Evolutionary conservation across 139 green algal species (phyloP), one percentile per base, ranked within the genome.

Genomic region (Diplosphaera chodatii): DNA sequence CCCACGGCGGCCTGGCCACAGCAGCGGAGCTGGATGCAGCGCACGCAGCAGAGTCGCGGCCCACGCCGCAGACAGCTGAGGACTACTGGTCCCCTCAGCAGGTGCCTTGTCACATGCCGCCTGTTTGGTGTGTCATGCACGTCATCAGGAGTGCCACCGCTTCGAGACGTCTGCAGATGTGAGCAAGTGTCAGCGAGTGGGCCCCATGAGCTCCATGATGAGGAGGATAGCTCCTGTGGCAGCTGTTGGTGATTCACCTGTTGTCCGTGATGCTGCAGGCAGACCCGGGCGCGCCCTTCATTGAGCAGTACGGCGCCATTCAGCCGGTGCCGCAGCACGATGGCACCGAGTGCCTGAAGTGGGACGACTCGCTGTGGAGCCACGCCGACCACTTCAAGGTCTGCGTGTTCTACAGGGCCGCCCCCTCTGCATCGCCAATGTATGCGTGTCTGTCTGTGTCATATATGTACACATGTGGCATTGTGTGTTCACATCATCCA

Each of bases 361-460:
- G 86, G 86, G 92, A 97, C 72, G 72, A 91, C 29, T 84, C 80
- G 29, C 83, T 97, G 27, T 93, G 90, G 87, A 83, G 55, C 37
- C 84, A 93, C 34, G 87, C 84, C 2, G 89, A 94, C 64, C 92
- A 97, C 83, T 96, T 97, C 88, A 89, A 82, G 84, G 89, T 93
- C 32, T n/a, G n/a, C n/a, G n/a, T n/a, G n/a, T n/a, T n/a, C n/a
- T n/a, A n/a, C n/a, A n/a, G n/a, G n/a, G n/a, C n/a, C n/a, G n/a
- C n/a, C n/a, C n/a, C n/a, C n/a, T n/a, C n/a, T n/a, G n/a, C n/a
- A n/a, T n/a, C n/a, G n/a, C n/a, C n/a, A n/a, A n/a, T n/a, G n/a
- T n/a, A n/a, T n/a, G n/a, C n/a, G n/a, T n/a, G n/a, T n/a, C n/a
- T n/a, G n/a, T n/a, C n/a, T n/a, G n/a, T n/a, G n/a, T n/a, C n/a